Conservation (phyloP, 1,284 basidiomycete genomes). For the Chondrostereum purpureum region DNA sequence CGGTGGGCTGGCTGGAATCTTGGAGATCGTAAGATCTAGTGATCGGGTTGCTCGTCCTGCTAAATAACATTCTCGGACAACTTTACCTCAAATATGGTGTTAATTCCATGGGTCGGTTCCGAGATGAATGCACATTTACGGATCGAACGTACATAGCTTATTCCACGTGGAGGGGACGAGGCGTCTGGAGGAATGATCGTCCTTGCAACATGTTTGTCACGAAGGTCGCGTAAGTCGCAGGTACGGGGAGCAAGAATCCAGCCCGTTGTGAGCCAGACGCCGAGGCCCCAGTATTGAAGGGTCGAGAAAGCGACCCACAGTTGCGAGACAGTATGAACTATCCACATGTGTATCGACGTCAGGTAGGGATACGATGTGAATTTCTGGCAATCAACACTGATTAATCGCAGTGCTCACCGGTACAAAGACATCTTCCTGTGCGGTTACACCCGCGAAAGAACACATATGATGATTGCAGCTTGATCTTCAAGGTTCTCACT, state of each 20-base stretch:
- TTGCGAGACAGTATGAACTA: no score
- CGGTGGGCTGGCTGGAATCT: conserved; percentile 8
- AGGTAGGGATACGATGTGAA: no score
- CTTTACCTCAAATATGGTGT: conserved; percentile 12
- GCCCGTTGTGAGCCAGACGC: no score
- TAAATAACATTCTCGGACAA: conserved; percentile 16
- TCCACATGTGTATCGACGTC: no score
- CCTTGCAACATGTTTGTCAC: no score
- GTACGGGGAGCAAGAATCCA: no score
- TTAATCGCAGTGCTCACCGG: not conserved
- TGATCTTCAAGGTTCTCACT: not conserved
- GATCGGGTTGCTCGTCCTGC: conserved; percentile 12
- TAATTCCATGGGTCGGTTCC: conserved; percentile 25
- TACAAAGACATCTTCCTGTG: not conserved
- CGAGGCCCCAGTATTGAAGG: no score
- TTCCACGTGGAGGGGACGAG: conserved; percentile 22
- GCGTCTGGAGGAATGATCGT: conserved; percentile 5
- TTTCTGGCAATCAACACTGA: no score
- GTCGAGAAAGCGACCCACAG: not conserved
- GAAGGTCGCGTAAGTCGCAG: no score
- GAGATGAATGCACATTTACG: conserved; percentile 24
- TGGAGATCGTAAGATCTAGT: conserved; percentile 14
- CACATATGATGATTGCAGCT: not conserved
- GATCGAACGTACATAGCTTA: conserved; percentile 10
- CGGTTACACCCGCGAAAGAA: not conserved